These are phyloP conservation scores for Phytopythium montanum DNA, from an alignment of 352 stramenopile genomes.

Conservation along the genomic window DNA sequence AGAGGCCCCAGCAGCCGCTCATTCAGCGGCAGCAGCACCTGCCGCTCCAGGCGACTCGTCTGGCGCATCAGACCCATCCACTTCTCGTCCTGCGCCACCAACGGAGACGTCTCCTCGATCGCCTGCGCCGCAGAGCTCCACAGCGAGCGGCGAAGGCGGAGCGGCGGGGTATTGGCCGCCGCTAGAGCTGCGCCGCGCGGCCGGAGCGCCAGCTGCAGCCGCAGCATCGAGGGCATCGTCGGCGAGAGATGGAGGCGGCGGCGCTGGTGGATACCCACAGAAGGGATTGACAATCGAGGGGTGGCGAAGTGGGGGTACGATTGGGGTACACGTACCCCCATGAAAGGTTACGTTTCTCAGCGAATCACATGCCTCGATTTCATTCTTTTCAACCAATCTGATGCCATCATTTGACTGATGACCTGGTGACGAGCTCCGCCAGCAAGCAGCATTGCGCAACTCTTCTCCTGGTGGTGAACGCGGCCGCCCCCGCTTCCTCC, in stretches of 20 bases:
- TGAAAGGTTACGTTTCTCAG: no score
- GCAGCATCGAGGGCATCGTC: background rate
- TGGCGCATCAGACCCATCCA: conserved; percentile 84
- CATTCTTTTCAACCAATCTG: no score
- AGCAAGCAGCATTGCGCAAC: no score
- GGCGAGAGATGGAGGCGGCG: no score
- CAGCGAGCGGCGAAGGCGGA: conserved; percentile 10
- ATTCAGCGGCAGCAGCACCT: conserved; percentile 78
- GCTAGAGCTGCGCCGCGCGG: conserved; percentile 8
- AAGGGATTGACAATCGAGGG: no score
- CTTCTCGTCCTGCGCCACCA: conserved; percentile 54
- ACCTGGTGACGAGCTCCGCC: no score
- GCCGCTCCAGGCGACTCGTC: conserved; percentile 67
- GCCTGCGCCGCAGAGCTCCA: conserved; percentile 21
- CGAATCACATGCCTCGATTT: no score
- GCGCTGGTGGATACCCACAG: no score
- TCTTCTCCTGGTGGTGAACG: background rate
- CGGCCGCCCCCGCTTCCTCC: background rate
- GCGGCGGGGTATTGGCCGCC: conserved; percentile 5
- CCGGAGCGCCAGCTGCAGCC: conserved; percentile 1
- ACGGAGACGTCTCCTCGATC: conserved; percentile 15
- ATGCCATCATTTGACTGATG: no score
- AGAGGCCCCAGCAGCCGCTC: conserved; percentile 84
- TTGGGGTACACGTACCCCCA: no score
- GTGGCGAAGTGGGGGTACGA: no score